Conservation (phyloP, 148 eudicot species). For the Nepenthes mirabilis region DNA sequence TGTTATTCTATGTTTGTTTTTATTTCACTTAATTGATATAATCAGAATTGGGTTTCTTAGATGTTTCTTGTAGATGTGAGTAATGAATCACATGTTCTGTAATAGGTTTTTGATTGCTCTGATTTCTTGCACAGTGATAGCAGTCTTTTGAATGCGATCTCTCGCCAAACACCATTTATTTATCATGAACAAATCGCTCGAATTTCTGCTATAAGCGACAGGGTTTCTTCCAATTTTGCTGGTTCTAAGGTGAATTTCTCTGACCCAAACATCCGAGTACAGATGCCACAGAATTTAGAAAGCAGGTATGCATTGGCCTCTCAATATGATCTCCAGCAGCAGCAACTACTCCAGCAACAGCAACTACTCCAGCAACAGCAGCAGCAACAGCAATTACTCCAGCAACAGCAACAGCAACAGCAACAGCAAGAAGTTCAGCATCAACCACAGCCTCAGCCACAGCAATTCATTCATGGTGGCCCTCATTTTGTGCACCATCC, state of each 20-base stretch:
- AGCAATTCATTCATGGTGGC: constrained; percentile 51
- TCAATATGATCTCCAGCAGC: constrained; percentile 40
- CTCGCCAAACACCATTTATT: constrained; percentile 43
- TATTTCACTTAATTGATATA: too few relatives aligned
- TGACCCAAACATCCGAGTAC: constrained; percentile 23
- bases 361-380: constrained; percentile 21
- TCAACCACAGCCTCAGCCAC: constrained; percentile 4
- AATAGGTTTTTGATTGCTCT: not conserved
- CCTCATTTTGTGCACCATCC: constrained; percentile 46
- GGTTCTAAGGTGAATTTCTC: constrained; percentile 13
- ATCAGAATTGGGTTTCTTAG: too few relatives aligned
- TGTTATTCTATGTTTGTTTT: too few relatives aligned
- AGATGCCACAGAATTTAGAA: constrained; percentile 48
- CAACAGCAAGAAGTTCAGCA: not conserved
- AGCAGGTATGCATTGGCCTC: constrained; percentile 32
- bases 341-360: constrained; percentile 15
- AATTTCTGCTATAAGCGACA: constrained; percentile 26
- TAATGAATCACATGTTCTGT: not conserved
- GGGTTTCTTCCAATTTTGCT: constrained; percentile 15
- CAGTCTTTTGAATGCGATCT: constrained; percentile 43
- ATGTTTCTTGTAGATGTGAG: too few relatives aligned
- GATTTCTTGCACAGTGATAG: constrained; percentile 41
- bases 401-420: constrained; percentile 6
- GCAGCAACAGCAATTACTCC: constrained; percentile 5
- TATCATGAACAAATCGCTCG: constrained; percentile 49